A percentile compares a stretch with the other conserved stretches of the same genome.
phyloP scores from a whole-genome alignment of 169 alveolate species.

The Plasmodium blacklocki region DNA sequence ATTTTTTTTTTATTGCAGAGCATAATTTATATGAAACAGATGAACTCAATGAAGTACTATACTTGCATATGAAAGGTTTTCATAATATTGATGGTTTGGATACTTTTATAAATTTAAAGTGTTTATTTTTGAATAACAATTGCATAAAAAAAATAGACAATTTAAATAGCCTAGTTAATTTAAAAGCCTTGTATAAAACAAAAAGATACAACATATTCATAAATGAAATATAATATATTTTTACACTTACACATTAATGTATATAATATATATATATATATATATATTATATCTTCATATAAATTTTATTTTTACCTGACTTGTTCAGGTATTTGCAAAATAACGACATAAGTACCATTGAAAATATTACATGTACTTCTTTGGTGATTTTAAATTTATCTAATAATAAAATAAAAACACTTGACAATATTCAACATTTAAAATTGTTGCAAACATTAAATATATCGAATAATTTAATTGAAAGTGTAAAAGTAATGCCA shows the following conservation, averaged over 20 bases:
- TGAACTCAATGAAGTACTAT: constrained; percentile 92
- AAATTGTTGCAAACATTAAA: constrained; percentile 50
- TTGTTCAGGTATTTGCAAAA: constrained; percentile 88
- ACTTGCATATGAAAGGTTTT: constrained; percentile 94
- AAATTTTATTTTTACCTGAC: background rate
- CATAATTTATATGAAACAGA: constrained; percentile 90
- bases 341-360: constrained; percentile 90
- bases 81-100: constrained; percentile 90
- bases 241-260: background rate
- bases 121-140: constrained; percentile 94
- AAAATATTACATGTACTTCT: constrained; percentile 88
- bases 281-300: background rate
- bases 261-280: background rate
- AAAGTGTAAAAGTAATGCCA: constrained; percentile 21
- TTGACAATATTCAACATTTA: constrained; percentile 70
- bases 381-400: constrained; percentile 90
- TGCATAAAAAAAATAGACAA: constrained; percentile 91
- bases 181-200: constrained; percentile 87
- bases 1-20: constrained; percentile 32
- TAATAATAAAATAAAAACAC: constrained; percentile 89
- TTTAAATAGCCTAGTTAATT: constrained; percentile 86
- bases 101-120: constrained; percentile 90
- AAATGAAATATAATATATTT: background rate
- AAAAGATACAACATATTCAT: constrained; percentile 1
- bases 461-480: constrained; percentile 41